phyloP scores from a whole-genome alignment of 495 filamentous ascomycete genomes.

The Bacidia rubella region DNA sequence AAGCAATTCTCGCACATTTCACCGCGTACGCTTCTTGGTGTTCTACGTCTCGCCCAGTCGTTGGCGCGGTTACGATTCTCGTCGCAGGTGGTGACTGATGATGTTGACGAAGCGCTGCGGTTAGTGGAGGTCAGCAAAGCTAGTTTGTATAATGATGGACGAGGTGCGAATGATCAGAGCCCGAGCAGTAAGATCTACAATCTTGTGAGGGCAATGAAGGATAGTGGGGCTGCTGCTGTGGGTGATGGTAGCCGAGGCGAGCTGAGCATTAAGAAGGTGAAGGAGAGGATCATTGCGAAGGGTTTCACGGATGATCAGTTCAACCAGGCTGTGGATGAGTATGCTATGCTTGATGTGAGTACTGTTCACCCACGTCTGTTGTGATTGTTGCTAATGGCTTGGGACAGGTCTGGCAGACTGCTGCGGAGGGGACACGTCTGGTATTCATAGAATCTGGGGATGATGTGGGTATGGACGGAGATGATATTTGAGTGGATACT shows the following conservation, averaged over 20 bases:
- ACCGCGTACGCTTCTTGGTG: slow-evolving; percentile 80
- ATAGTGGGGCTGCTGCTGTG: slow-evolving; percentile 64
- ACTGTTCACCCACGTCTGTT: slow-evolving; percentile 6
- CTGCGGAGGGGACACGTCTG: slow-evolving; percentile 69
- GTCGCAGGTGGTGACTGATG: slow-evolving; percentile 68
- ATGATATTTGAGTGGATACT: not conserved
- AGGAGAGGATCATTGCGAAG: slow-evolving; percentile 84
- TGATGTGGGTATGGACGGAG: slow-evolving; percentile 29
- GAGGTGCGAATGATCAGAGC: slow-evolving; percentile 53
- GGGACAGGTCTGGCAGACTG: slow-evolving; percentile 83
- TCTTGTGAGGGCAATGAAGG: slow-evolving; percentile 71
- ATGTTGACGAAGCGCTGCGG: slow-evolving; percentile 88
- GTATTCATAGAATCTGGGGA: slow-evolving; percentile 60
- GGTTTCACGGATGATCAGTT: slow-evolving; percentile 94
- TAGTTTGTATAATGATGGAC: slow-evolving; percentile 55
- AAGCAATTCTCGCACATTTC: slow-evolving; percentile 88
- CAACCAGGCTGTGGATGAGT: slow-evolving; percentile 73
- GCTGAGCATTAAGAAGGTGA: slow-evolving; percentile 71
- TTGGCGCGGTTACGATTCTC: slow-evolving; percentile 87
- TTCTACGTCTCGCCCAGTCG: slow-evolving; percentile 86
- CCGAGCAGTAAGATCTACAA: slow-evolving; percentile 87
- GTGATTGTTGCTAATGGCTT: slow-evolving; percentile 20
- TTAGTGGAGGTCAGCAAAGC: slow-evolving; percentile 87
- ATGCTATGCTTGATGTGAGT: slow-evolving; percentile 77
- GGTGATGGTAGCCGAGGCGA: slow-evolving; percentile 60